Evolutionary conservation across 257 asterid species (phyloP), one percentile per base, ranked within the genome.

Genomic region (Penstemon barbatus): DNA sequence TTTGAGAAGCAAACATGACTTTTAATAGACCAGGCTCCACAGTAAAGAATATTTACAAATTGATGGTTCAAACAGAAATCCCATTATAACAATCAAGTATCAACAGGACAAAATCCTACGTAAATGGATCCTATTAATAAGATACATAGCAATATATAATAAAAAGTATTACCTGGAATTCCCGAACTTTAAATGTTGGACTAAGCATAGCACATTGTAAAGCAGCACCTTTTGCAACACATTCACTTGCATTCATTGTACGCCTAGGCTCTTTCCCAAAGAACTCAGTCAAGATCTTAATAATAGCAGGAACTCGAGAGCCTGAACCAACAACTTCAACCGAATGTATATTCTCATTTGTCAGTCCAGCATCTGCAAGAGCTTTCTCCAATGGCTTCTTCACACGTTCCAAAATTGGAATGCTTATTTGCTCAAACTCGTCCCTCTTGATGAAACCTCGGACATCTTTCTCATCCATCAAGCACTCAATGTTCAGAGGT

Each of bases 171-270:
- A 91, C 97, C 97, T 89, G 95, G 79, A 91, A 91, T 40, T 90
- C 97, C 57, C 96, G 83, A 75, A 90, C 97, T 90, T 90, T 90
- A 73, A 90, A 90, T 13, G 97, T 90, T 11, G 97, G 97, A 51
- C 97, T 90, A 15, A 90, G 92, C 53, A 90, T 90, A 49, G 99
- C 99, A 72, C 97, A 90, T 65, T 93, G 84, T 68, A 93, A 65
- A 43, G 97, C 99, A 76, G 84, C 74, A 7, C 99, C 99, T 78
- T 93, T 93, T 56, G 97, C 91, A 62, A 93, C 96, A 78, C 96
- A 93, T 77, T 93, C 99, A 65, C 97, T 90, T 15, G 97, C 99
- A 75, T 93, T 93, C 99, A 93, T 93, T 55, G 99, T 93, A 8
- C 99, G 96, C 69, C 96, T 83, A 8, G 97, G 99, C 74, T 93